Evolutionary conservation across 2,329 filamentous ascomycete species (phyloP).

Genomic region (Endothia cerciana): DNA sequence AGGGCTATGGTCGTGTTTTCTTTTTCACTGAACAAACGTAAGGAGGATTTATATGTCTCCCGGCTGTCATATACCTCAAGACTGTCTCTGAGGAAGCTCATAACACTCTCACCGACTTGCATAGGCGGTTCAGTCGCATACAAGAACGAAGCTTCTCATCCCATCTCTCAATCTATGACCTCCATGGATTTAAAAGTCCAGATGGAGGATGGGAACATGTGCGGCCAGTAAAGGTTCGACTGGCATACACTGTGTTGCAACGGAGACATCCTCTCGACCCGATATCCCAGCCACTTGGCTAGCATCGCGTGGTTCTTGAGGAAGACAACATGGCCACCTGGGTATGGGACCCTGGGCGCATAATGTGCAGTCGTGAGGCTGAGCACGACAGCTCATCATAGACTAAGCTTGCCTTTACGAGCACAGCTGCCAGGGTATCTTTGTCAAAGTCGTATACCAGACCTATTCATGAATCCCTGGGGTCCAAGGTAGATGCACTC

Average conservation of each 20-base stretch:
- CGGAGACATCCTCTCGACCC: background rate
- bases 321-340: too few species aligned
- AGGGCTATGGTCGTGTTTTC: background rate
- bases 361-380: background rate
- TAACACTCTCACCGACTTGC: background rate
- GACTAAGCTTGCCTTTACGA: background rate
- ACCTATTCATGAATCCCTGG: background rate
- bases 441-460: background rate
- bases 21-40: too few species aligned
- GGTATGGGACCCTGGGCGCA: background rate
- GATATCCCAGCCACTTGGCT: too few species aligned
- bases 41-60: too few species aligned
- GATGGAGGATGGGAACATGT: background rate
- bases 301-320: too few species aligned
- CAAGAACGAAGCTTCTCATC: background rate
- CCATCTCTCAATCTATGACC: too few species aligned
- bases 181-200: background rate
- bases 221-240: background rate
- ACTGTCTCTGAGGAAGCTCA: too few species aligned
- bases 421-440: too few species aligned
- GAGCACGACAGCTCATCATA: conserved; percentile 5
- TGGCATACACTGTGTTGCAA: background rate
- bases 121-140: background rate
- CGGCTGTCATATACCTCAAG: too few species aligned
- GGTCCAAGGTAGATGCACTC: background rate